Evolutionary conservation across 2,329 filamentous ascomycete genomes (phyloP), one percentile per base, ranked within the genome.

Genomic region (Raffaelea albimanens): DNA sequence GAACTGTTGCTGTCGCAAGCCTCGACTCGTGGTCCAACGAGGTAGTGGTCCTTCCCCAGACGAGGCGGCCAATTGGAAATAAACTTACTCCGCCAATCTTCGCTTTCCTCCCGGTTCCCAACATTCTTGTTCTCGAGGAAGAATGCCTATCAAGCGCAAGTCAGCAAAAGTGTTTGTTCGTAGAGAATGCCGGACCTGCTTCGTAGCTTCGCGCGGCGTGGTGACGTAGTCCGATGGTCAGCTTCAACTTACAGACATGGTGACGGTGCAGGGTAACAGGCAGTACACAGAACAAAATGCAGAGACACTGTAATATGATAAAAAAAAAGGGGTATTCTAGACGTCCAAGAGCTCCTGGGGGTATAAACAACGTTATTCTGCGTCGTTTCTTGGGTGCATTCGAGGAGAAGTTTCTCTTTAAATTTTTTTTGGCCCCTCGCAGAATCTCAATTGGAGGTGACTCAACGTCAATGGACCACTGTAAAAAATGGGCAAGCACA

Each of bases 81-180:
- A n/a, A n/a, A n/a, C 80, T 55, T 74, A 91, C 86, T 86, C 72
- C 87, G 78, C 80, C 85, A 90, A 63, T 93, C 86, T 66, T 93
- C 87, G 49, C 84, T 79, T 53, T 80, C 75, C 45, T 72, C 71
- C 65, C 79, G 80, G 66, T 90, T 85, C 58, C 87, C 87, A 56
- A 90, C 81, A 65, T 85, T 80, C 57, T 83, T 80, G 65, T 91
- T 90, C 61, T 85, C 76, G 57, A 87, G 85, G 69, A 80, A 86
- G 75, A 86, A 89, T 54, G 60, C 61, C 75, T 82, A 57, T 13
- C 7, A 36, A 7, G 25, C 25, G 25, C 25, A 29, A 13, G 25
- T 29, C 13, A 29, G 25, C 25, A 29, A 7, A 29, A 29, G 7
- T 7, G 13, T 29, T 20, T 19, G 34, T 38, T 34, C 9, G 31